Evolutionary conservation across 257 asterid genomes (phyloP).

Genomic region (Solanum etuberosum): DNA sequence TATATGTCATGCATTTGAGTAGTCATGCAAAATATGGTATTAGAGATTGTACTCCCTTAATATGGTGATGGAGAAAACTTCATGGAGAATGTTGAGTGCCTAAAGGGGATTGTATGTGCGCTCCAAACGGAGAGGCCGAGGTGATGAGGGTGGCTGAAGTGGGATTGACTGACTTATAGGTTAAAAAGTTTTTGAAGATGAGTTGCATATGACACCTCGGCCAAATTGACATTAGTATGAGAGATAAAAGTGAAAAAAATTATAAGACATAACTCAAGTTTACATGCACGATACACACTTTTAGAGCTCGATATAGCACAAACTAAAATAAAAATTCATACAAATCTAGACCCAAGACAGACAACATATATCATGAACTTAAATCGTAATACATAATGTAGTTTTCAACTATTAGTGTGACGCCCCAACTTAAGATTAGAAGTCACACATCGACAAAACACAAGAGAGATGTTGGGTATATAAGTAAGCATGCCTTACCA

Average conservation of each 20-base stretch:
- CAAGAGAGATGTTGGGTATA: too few relatives aligned
- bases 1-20: neutral
- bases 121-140: neutral
- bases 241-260: neutral
- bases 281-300: neutral
- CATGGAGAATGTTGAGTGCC: neutral
- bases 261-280: neutral
- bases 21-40: neutral
- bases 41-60: neutral
- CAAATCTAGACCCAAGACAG: neutral
- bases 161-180: neutral
- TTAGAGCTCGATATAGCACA: neutral
- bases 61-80: neutral
- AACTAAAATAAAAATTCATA: neutral
- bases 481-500: too few relatives aligned
- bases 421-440: too few relatives aligned
- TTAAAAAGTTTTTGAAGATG: neutral
- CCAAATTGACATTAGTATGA: neutral
- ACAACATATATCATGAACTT: neutral
- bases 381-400: neutral
- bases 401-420: neutral
- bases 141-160: neutral
- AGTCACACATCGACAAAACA: too few relatives aligned
- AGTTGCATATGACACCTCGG: neutral
- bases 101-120: neutral